Conservation (phyloP, 2,329 filamentous ascomycete genomes). For the Tolypocladium endophyticum region DNA sequence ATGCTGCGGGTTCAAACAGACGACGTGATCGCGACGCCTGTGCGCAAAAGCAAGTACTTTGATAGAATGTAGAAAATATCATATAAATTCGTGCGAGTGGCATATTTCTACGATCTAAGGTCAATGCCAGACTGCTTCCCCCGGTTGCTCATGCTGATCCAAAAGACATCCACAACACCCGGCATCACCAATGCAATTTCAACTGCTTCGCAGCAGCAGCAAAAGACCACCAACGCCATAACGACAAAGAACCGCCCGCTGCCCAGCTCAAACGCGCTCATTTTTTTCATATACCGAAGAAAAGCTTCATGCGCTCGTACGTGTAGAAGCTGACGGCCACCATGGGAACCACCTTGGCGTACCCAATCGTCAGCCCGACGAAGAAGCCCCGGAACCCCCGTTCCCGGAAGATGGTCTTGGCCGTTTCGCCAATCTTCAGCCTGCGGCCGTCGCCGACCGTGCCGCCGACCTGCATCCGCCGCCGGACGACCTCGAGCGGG, state of each 20-base stretch:
- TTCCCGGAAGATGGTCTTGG: constrained; percentile 62
- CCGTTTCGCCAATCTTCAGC: constrained; percentile 70
- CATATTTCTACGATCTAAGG: background rate
- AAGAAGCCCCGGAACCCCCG: constrained; percentile 76
- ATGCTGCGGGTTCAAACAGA: background rate
- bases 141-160: background rate
- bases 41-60: no score
- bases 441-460: constrained; percentile 84
- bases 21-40: no score
- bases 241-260: background rate
- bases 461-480: constrained; percentile 93
- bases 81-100: background rate
- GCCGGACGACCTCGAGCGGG: constrained; percentile 81
- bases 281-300: constrained; percentile 48
- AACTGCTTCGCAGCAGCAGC: background rate
- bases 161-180: background rate
- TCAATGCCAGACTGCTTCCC: background rate
- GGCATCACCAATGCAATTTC: background rate
- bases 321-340: constrained; percentile 59
- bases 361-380: constrained; percentile 87
- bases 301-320: constrained; percentile 53
- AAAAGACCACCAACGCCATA: constrained; percentile 5
- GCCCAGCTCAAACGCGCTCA: background rate
- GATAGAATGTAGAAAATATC: no score
- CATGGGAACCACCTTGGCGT: constrained; percentile 90